Conservation (phyloP, 768 basidiomycete species). For the Pulveroboletus sp. region DNA sequence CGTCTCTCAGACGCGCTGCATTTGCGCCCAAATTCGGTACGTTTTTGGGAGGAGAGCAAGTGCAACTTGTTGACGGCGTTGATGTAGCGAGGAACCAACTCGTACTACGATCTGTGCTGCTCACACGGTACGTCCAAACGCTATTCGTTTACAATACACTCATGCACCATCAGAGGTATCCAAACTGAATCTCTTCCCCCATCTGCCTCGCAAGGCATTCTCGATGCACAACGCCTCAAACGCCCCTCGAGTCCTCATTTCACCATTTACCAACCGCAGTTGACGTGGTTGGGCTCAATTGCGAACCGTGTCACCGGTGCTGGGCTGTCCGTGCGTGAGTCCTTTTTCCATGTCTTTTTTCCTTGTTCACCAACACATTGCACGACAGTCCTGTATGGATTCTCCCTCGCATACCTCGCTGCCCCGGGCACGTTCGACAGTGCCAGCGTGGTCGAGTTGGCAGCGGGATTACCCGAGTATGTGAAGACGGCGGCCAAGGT, state of each 20-base stretch:
- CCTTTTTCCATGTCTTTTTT: no score
- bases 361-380: no score
- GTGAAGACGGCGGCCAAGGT: constrained; percentile 77
- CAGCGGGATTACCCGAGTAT: constrained; percentile 68
- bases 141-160: no score
- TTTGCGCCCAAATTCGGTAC: constrained; percentile 34
- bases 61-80: neutral
- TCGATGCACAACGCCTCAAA: constrained; percentile 83
- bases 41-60: constrained; percentile 5
- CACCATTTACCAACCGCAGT: constrained; percentile 94
- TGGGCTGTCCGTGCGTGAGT: constrained; percentile 68
- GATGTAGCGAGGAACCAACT: constrained; percentile 42
- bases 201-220: constrained; percentile 54
- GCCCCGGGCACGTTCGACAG: constrained; percentile 82
- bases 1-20: constrained; percentile 51
- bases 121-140: constrained; percentile 39
- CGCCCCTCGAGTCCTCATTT: constrained; percentile 95
- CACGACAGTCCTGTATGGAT: constrained; percentile 76
- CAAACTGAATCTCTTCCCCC: constrained; percentile 68
- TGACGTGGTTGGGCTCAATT: constrained; percentile 89
- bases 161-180: constrained; percentile 52
- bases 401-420: constrained; percentile 81
- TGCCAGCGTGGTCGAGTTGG: constrained; percentile 69
- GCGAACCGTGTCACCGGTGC: constrained; percentile 84
- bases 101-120: constrained; percentile 27